These are phyloP conservation scores for Mallotus japonicus DNA, from an alignment of 441 rosid genomes.

Conservation along the genomic window DNA sequence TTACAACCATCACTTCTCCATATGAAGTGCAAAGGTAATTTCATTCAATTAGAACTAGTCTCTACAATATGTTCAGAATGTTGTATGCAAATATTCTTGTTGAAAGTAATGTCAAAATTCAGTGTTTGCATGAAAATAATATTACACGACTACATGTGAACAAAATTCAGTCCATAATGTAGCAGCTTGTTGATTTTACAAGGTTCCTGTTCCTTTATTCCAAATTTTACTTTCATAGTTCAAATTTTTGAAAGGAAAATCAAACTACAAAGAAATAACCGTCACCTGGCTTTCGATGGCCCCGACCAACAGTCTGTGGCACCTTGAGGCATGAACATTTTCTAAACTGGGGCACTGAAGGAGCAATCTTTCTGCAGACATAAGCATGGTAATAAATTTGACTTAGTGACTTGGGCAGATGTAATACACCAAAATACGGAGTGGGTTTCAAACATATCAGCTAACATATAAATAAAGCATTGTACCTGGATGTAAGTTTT, in stretches of 20 bases:
- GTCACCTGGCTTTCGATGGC: slow-evolving; percentile 77
- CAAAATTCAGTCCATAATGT: no score
- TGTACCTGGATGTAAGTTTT: slow-evolving; percentile 73
- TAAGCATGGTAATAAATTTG: slow-evolving; percentile 8
- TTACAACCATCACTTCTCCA: background rate
- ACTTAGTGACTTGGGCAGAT: background rate
- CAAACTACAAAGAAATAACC: slow-evolving; percentile 3
- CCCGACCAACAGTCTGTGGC: slow-evolving; percentile 55
- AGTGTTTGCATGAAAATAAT: background rate
- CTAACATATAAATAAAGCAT: background rate
- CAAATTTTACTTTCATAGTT: slow-evolving; percentile 2
- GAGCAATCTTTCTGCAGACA: slow-evolving; percentile 56
- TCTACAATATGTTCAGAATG: background rate
- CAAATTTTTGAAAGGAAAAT: background rate
- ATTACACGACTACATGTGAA: background rate
- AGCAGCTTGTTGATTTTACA: background rate
- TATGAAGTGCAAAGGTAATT: background rate
- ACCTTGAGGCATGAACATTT: slow-evolving; percentile 75
- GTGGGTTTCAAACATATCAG: slow-evolving; percentile 17
- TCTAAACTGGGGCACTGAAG: slow-evolving; percentile 84
- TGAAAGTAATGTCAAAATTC: background rate
- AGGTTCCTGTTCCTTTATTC: background rate
- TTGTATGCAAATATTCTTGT: no score
- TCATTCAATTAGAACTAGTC: background rate
- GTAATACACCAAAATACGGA: background rate